Evolutionary conservation across 345 rosid species (phyloP).

Genomic region (Nasturtium officinale): DNA sequence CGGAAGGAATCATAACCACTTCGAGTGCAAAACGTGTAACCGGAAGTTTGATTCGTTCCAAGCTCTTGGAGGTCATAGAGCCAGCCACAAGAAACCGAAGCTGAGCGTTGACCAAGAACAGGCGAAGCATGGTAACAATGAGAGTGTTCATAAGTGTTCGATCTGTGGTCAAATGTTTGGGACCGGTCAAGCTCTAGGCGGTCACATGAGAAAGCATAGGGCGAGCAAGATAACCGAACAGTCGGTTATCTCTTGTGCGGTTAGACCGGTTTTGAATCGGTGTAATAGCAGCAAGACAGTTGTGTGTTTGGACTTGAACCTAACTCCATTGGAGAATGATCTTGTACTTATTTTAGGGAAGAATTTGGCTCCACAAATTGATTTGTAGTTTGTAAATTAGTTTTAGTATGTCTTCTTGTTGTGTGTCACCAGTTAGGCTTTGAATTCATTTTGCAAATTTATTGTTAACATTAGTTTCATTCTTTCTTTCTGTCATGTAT

Average conservation of each 20-base stretch:
- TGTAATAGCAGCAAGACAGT: slow-evolving; percentile 51
- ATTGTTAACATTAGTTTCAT: slow-evolving; percentile 18
- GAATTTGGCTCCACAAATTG: slow-evolving; percentile 54
- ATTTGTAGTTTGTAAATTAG: slow-evolving; percentile 39
- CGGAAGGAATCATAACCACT: slow-evolving; percentile 30
- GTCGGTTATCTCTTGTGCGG: neutral
- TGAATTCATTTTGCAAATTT: neutral
- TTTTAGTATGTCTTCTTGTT: neutral
- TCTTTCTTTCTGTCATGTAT: slow-evolving; percentile 22
- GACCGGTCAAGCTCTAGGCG: slow-evolving; percentile 72
- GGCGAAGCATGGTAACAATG: slow-evolving; percentile 17
- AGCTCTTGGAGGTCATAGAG: slow-evolving; percentile 76
- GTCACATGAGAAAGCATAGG: slow-evolving; percentile 74
- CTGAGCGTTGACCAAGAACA: slow-evolving; percentile 35
- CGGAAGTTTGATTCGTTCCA: slow-evolving; percentile 64
- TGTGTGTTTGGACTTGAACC: slow-evolving; percentile 58
- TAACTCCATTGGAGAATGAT: slow-evolving; percentile 76
- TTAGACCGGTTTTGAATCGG: slow-evolving; percentile 49
- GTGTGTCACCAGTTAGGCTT: neutral
- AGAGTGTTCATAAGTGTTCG: slow-evolving; percentile 53
- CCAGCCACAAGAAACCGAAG: slow-evolving; percentile 68
- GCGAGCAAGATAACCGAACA: neutral
- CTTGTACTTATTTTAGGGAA: slow-evolving; percentile 51
- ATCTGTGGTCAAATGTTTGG: slow-evolving; percentile 58
- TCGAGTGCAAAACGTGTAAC: slow-evolving; percentile 73